Evolutionary conservation across 2,329 filamentous ascomycete species (phyloP), one percentile per base, ranked within the genome.

Genomic region (Ascosphaera apis): DNA sequence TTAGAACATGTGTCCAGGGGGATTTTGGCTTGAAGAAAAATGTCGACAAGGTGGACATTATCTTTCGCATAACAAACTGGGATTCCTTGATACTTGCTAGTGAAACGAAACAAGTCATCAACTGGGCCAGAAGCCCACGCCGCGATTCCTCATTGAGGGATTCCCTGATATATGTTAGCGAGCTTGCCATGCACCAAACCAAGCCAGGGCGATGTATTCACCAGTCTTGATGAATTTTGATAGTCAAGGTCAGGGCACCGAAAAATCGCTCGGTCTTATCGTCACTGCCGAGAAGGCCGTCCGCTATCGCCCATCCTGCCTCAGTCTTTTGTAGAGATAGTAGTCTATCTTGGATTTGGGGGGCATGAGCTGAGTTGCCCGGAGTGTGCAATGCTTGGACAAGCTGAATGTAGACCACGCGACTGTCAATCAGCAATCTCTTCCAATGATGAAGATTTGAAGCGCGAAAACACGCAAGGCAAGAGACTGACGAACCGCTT

Each of bases 171-270:
- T 15, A 39, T 36, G 18, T 44, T 44, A 45, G 42, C 15, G 15
- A 11, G 27, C 16, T 2, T 8, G 5, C 8, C 36, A 33, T 28
- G 33, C 28, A n/a, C 35, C 13, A 30, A 25, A 27, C 15, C 25
- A n/a, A 16, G 16, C 25, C 11, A 31, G 44, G 21, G 11, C 8
- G 16, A 21, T 37, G 28, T 31, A 4, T 62, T 42, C 58, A 78
- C 76, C 74, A 81, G 50, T 88, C 81, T n/a, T 75, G 76, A 51
- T 95, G 93, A 39, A 95, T 69, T 57, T 95, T 98, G 46, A 95
- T 72, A 35, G 82, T 91, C 44, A 93, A 76, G 0, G 86, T 95
- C 40, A 93, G 65, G 19, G 84, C 86, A 11, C 82, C 88, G 51
- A 91, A 92, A 56, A 95, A 95, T 43, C 78, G 76, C 44, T 88